Conservation (phyloP, 768 basidiomycete genomes). For the Naematelia encephala region DNA sequence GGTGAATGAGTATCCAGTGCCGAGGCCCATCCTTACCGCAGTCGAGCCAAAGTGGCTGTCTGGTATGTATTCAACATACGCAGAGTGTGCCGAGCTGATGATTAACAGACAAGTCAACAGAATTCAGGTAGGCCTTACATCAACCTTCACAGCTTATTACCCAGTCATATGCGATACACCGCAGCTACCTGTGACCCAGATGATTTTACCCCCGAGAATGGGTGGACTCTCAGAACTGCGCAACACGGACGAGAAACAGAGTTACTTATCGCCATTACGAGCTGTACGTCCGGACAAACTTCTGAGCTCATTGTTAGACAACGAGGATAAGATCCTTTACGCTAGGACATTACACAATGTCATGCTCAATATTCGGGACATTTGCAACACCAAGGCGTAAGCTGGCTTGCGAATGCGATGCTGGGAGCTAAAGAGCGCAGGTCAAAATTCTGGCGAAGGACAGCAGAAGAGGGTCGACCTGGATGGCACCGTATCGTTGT, state of each 20-base stretch:
- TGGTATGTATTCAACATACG: constrained; percentile 16
- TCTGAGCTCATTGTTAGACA: constrained; percentile 53
- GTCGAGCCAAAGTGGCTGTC: constrained; percentile 74
- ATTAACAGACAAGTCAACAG: constrained; percentile 62
- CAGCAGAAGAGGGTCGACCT: constrained; percentile 35
- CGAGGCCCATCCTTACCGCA: constrained; percentile 75
- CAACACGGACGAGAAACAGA: constrained; percentile 87
- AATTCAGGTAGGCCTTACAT: constrained; percentile 72
- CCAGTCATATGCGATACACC: constrained; percentile 74
- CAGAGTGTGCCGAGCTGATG: background rate
- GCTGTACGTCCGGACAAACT: constrained; percentile 26
- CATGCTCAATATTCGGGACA: constrained; percentile 95
- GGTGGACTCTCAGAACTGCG: constrained; percentile 80
- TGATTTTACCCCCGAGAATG: constrained; percentile 72
- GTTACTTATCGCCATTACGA: constrained; percentile 87
- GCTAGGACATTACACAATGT: constrained; percentile 79
- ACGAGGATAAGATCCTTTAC: constrained; percentile 49
- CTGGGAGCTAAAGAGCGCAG: constrained; percentile 1
- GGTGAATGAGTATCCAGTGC: constrained; percentile 83
- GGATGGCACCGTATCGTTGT: constrained; percentile 87
- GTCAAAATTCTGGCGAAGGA: constrained; percentile 45
- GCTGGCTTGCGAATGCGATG: background rate
- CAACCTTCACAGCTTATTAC: background rate
- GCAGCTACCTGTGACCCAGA: constrained; percentile 87
- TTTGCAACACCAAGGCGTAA: constrained; percentile 91